These are phyloP conservation scores for Penicillium sp. DNA, from an alignment of 2,329 filamentous ascomycete species.

Conservation along the genomic window DNA sequence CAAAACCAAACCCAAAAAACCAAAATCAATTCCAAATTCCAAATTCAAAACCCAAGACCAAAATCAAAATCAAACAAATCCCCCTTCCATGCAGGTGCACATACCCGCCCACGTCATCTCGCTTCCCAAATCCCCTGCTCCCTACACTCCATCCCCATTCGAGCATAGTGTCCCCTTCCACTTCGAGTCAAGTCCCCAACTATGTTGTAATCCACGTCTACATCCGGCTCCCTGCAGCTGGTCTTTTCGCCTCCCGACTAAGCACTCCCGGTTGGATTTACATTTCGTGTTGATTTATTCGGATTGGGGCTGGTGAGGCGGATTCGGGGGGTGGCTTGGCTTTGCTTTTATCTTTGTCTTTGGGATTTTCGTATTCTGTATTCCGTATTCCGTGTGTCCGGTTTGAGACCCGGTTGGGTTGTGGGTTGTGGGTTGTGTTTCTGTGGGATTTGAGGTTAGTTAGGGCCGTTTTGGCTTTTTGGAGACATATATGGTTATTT, in stretches of 20 bases:
- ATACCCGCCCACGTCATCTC: not conserved
- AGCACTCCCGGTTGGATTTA: not conserved
- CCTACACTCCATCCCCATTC: not conserved
- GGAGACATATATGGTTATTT: no score
- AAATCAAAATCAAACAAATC: no score
- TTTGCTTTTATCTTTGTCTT: no score
- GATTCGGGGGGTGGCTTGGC: not conserved
- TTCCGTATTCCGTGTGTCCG: no score
- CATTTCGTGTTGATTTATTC: not conserved
- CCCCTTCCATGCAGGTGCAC: not conserved
- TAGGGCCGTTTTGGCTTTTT: not conserved
- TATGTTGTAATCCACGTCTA: not conserved
- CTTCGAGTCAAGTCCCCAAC: not conserved
- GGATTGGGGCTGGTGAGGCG: not conserved
- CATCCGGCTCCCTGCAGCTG: not conserved
- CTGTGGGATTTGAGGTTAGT: no score
- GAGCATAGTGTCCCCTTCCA: not conserved
- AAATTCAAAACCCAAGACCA: no score
- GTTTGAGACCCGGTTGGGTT: no score
- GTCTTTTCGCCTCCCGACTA: not conserved
- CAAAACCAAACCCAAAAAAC: not conserved
- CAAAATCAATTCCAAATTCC: no score
- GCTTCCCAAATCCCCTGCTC: not conserved
- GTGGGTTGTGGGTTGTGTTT: no score
- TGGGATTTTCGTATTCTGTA: no score